Base-by-base conservation (phyloP, 371 early-diverging fungal genomes). In the Mucor velutinosus region DNA sequence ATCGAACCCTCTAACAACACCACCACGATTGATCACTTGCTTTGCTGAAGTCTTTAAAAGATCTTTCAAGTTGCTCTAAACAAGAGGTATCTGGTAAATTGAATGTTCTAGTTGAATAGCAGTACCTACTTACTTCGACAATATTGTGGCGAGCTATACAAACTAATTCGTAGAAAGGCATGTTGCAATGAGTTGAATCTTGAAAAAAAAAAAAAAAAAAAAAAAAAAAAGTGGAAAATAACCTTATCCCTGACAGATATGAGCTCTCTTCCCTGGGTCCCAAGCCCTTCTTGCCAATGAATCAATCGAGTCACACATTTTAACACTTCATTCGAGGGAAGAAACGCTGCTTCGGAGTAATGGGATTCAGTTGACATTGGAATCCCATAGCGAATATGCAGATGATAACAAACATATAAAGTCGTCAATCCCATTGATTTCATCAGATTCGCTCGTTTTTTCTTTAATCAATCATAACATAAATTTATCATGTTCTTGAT, bases 1-100 rank as follows among this genome's bases (percentile, higher is more conserved):
- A 60, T 88, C 84, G 66, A 94, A 86, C 21, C 85, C 85, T 60
- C 93, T 83, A 39, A 94, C 93, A 66, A 93, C 93, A 55, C 95
- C 95, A 39, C 91, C 89, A 62, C 78, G 82, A 65, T 92, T 86
- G 62, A 94, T 72, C 45, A 94, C 87, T 55, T 85, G 86, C 58
- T 83, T 77, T 17, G 93, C 92, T 27, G 90, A 80, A 33, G 80
- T 81, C 71, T 87, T 87, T 70, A 93, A 75, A 64, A 93, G 77
- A 74, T 88, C 89, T 71, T 87, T 85, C 72, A 87, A 73, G 62
- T 87, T 85, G 66, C 78, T 80, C 90, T 90, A 58, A 8, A 17
- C 15, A 58, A 30, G 17, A 23, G 51, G 33, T 29, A 33, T 23
- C 17, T 37, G 33, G 30, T 25, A 25, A 25, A 11, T 1, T 0